Conservation (phyloP, 345 rosid species). For the Gossypium sturtianum region DNA sequence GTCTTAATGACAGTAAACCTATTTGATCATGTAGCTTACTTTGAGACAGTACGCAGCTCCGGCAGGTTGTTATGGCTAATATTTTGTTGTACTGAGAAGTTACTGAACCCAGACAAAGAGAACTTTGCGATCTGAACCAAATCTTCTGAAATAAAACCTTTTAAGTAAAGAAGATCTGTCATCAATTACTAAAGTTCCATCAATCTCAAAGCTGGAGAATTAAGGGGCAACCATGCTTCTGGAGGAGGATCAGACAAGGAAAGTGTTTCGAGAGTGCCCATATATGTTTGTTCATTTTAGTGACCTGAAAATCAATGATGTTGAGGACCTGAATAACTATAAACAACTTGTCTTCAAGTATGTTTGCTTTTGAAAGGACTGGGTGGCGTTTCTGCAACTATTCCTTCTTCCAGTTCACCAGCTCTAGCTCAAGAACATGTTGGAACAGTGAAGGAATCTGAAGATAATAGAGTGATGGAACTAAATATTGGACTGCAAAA, state of each 20-base stretch:
- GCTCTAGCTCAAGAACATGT: neutral
- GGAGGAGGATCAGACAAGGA: slow-evolving; percentile 47
- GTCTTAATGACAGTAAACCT: neutral
- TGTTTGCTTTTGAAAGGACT: slow-evolving; percentile 8
- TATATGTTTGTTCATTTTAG: slow-evolving; percentile 64
- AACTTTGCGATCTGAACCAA: slow-evolving; percentile 23
- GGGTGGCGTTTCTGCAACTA: neutral
- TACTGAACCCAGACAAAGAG: slow-evolving; percentile 40
- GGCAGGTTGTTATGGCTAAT: neutral
- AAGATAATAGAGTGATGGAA: neutral
- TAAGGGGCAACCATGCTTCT: slow-evolving; percentile 66
- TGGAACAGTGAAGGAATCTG: neutral
- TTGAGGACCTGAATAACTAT: slow-evolving; percentile 67
- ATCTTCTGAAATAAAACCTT: slow-evolving; percentile 38
- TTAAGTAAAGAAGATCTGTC: slow-evolving; percentile 29
- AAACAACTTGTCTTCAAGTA: slow-evolving; percentile 40
- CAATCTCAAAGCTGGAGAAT: slow-evolving; percentile 71
- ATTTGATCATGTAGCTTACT: neutral
- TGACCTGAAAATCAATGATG: slow-evolving; percentile 71
- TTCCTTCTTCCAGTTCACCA: neutral
- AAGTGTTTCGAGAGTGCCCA: slow-evolving; percentile 63
- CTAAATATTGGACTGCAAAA: neutral
- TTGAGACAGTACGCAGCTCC: neutral
- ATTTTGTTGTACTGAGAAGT: neutral
- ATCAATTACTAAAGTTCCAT: slow-evolving; percentile 43